These are phyloP conservation scores for Diaporthe caulivora DNA, from an alignment of 2,329 filamentous ascomycete species.

Conservation along the genomic window DNA sequence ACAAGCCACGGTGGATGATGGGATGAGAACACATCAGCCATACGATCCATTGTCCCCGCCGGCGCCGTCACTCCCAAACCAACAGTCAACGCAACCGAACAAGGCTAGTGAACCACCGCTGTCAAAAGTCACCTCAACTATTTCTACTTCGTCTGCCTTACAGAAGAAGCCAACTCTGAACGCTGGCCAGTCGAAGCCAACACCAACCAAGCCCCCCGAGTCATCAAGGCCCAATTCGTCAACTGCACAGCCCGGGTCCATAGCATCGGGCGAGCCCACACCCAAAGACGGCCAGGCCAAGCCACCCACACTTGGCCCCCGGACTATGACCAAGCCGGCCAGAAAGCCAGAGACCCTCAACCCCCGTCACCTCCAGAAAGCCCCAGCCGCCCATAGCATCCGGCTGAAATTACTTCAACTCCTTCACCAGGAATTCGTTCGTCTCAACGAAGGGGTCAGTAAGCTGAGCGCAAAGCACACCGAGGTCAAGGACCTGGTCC, in stretches of 20 bases:
- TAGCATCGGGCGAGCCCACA: slow-evolving; percentile 9
- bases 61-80: neutral
- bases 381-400: slow-evolving; percentile 69
- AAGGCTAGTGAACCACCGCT: neutral
- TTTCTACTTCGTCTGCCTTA: neutral
- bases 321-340: slow-evolving; percentile 37
- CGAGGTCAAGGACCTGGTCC: slow-evolving; percentile 60
- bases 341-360: slow-evolving; percentile 70
- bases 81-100: slow-evolving; percentile 13
- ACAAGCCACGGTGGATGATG: slow-evolving; percentile 17
- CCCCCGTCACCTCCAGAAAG: slow-evolving; percentile 71
- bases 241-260: slow-evolving; percentile 3
- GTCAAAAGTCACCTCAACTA: neutral
- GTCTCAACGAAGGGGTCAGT: slow-evolving; percentile 74
- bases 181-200: neutral
- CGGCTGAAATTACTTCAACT: slow-evolving; percentile 70
- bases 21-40: slow-evolving; percentile 22
- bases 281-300: slow-evolving; percentile 29
- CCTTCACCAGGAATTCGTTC: slow-evolving; percentile 74
- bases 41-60: slow-evolving; percentile 39
- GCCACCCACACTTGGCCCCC: slow-evolving; percentile 11
- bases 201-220: neutral
- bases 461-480: slow-evolving; percentile 64
- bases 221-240: slow-evolving; percentile 10
- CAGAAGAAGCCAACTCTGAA: neutral